Evolutionary conservation across 1,284 basidiomycete species (phyloP).

Genomic region (Schizophyllum amplum): DNA sequence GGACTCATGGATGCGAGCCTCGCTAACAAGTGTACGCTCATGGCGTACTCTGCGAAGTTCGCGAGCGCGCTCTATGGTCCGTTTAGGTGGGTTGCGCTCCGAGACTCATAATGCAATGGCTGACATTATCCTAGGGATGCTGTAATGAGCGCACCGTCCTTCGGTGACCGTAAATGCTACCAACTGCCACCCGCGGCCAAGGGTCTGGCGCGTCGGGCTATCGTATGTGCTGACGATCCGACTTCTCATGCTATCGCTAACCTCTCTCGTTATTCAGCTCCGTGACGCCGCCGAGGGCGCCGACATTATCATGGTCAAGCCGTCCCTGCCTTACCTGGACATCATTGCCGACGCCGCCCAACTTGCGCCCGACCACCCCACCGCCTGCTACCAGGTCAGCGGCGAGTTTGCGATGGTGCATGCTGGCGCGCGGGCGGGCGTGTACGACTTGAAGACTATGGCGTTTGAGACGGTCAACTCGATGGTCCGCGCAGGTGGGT

Average conservation of each 20-base stretch:
- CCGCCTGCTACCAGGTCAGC: constrained; percentile 94
- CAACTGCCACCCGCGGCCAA: constrained; percentile 88
- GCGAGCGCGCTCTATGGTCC: constrained; percentile 96
- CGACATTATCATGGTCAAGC: constrained; percentile 99
- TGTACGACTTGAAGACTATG: constrained; percentile 89
- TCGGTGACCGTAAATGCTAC: constrained; percentile 96
- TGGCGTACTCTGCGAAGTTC: constrained; percentile 99
- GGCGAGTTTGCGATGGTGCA: constrained; percentile 98
- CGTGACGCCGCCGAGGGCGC: constrained; percentile 93
- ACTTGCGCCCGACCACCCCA: constrained; percentile 78
- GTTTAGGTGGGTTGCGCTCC: constrained; percentile 68
- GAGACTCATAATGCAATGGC: no score
- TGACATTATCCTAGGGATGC: constrained; percentile 61
- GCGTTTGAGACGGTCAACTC: constrained; percentile 90
- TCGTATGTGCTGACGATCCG: constrained; percentile 45
- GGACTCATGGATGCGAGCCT: constrained; percentile 76
- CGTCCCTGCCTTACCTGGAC: constrained; percentile 92
- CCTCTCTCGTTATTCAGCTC: constrained; percentile 41
- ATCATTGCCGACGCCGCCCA: constrained; percentile 85
- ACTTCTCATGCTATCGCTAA: not conserved
- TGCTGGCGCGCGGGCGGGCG: constrained; percentile 87
- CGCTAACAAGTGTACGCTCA: constrained; percentile 84
- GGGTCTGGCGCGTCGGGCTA: constrained; percentile 88
- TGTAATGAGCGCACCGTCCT: constrained; percentile 89
- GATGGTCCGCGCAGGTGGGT: constrained; percentile 83